Conservation (phyloP, 2,329 filamentous ascomycete genomes). For the Microascus cirrosus region DNA sequence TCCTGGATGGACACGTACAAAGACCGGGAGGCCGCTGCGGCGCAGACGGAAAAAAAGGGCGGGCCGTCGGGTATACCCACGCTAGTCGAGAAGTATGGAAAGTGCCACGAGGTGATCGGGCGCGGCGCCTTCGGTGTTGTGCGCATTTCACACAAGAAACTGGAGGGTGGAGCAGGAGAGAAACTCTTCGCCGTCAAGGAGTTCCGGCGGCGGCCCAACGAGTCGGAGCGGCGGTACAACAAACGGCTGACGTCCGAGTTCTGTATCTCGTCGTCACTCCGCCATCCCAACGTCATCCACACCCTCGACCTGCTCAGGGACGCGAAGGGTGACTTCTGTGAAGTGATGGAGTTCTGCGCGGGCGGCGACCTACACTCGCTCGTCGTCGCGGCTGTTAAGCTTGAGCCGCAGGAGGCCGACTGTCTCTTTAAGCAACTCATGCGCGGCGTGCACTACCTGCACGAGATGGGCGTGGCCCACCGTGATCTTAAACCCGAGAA, state of each 20-base stretch:
- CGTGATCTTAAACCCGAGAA: constrained; percentile 97
- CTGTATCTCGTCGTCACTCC: constrained; percentile 92
- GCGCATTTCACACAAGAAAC: constrained; percentile 90
- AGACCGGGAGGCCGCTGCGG: constrained; percentile 46
- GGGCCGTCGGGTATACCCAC: constrained; percentile 60
- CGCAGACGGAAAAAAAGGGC: constrained; percentile 65
- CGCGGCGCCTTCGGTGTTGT: constrained; percentile 96
- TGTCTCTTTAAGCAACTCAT: constrained; percentile 99
- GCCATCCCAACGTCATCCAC: constrained; percentile 96
- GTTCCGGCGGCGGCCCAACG: constrained; percentile 86
- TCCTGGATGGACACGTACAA: constrained; percentile 71
- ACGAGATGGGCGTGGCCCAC: constrained; percentile 98
- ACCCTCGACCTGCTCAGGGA: constrained; percentile 93
- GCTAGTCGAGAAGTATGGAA: constrained; percentile 92
- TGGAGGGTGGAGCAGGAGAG: constrained; percentile 71
- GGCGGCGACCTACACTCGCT: constrained; percentile 93
- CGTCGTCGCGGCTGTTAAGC: constrained; percentile 79
- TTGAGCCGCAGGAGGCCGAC: constrained; percentile 86
- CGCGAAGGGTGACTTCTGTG: constrained; percentile 93
- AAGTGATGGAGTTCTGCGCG: constrained; percentile 98
- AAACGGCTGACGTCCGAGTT: constrained; percentile 96
- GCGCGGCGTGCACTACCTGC: constrained; percentile 97
- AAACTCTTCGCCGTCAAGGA: constrained; percentile 97
- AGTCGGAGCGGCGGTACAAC: constrained; percentile 95
- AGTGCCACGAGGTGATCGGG: constrained; percentile 94